A percentile compares a stretch with the other conserved stretches of the same genome.
phyloP scores from a whole-genome alignment of 805 yeast species.

The Wickerhamomyces silvicola region DNA sequence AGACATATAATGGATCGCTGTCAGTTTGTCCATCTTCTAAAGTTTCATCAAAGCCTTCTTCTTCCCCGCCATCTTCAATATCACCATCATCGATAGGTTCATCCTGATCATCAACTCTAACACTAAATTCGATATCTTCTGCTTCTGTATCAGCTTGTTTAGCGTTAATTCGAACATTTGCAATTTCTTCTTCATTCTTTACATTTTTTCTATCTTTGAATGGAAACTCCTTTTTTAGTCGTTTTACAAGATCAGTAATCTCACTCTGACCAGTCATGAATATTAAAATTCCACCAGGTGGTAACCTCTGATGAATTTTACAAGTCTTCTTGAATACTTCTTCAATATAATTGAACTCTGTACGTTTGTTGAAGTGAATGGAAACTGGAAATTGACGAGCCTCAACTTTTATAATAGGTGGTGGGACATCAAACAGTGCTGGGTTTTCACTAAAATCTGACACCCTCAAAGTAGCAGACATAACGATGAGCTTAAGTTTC shows the following conservation, averaged over 20 bases:
- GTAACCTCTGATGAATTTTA: constrained; percentile 79
- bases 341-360: constrained; percentile 71
- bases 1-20: constrained; percentile 76
- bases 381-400: constrained; percentile 95
- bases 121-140: constrained; percentile 80
- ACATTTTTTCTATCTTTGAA: constrained; percentile 24
- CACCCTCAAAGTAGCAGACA: constrained; percentile 97
- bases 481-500: constrained; percentile 77
- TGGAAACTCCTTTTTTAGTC: constrained; percentile 64
- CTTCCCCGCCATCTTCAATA: constrained; percentile 37
- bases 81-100: constrained; percentile 31
- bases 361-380: constrained; percentile 78
- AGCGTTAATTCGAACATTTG: constrained; percentile 45
- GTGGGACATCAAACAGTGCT: constrained; percentile 59
- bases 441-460: constrained; percentile 85
- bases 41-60: constrained; percentile 62
- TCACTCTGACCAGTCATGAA: constrained; percentile 95
- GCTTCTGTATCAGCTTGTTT: constrained; percentile 70
- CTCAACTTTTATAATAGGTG: constrained; percentile 84
- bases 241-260: constrained; percentile 68
- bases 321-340: constrained; percentile 82
- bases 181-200: constrained; percentile 27
- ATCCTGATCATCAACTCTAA: constrained; percentile 29
- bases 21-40: constrained; percentile 65
- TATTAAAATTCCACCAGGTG: constrained; percentile 89